Evolutionary conservation across 371 early-diverging fungal species (phyloP).

Genomic region (Syncephalis plumigaleata): DNA sequence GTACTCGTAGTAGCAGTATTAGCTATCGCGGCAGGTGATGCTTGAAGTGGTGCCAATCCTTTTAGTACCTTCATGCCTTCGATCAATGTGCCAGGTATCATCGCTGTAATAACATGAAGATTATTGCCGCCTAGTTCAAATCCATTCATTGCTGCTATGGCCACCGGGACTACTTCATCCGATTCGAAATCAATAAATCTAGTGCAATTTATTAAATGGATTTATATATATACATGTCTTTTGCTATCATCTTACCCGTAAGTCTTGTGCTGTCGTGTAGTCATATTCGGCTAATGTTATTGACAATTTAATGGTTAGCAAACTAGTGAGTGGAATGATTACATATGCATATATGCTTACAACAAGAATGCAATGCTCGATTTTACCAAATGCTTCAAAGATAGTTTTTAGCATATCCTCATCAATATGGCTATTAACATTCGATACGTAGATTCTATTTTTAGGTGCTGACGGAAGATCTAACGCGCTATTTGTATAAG

Average conservation of each 20-base stretch:
- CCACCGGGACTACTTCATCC: slow-evolving; percentile 24
- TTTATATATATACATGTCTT: too few species aligned
- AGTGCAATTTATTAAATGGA: too few species aligned
- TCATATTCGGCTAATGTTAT: slow-evolving; percentile 23
- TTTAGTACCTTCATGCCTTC: slow-evolving; percentile 62
- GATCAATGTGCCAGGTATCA: slow-evolving; percentile 59
- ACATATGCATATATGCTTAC: slow-evolving; percentile 13
- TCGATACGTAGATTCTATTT: slow-evolving; percentile 53
- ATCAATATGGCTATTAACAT: slow-evolving; percentile 45
- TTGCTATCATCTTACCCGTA: slow-evolving; percentile 35
- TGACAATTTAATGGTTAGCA: not conserved
- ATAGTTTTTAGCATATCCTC: slow-evolving; percentile 47
- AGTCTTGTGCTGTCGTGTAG: slow-evolving; percentile 37
- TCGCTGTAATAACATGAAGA: slow-evolving; percentile 40
- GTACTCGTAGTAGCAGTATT: too few species aligned
- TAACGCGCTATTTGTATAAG: not conserved
- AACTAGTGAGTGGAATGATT: not conserved
- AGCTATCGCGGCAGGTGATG: too few species aligned
- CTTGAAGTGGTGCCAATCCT: slow-evolving; percentile 17
- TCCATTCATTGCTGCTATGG: slow-evolving; percentile 47
- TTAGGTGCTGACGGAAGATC: slow-evolving; percentile 10
- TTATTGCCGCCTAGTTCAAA: slow-evolving; percentile 51
- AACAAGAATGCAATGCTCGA: slow-evolving; percentile 38
- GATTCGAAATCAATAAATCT: slow-evolving; percentile 49
- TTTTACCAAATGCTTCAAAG: slow-evolving; percentile 57